A percentile compares a stretch with the other conserved stretches of the same genome.
These are phyloP conservation scores for Polytolypa hystricis DNA, from an alignment of 2,329 filamentous ascomycete genomes.

Conservation along the genomic window DNA sequence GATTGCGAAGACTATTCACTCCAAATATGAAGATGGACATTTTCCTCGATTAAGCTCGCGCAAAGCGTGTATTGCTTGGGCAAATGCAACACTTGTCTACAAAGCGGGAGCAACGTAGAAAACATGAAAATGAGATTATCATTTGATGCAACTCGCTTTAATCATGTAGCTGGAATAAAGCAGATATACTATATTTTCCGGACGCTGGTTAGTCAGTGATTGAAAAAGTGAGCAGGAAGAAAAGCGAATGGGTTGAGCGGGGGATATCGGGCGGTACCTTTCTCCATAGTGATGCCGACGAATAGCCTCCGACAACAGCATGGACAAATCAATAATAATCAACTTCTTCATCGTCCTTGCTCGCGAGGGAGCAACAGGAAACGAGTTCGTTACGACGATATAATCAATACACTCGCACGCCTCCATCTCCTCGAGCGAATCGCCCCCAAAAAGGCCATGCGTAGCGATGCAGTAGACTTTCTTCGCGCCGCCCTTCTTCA, in stretches of 20 bases:
- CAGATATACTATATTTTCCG: constrained; percentile 38
- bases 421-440: constrained; percentile 81
- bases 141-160: too few relatives aligned
- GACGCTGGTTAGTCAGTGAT: constrained; percentile 15
- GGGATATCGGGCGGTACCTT: constrained; percentile 21
- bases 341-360: constrained; percentile 66
- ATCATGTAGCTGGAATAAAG: constrained; percentile 54
- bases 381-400: constrained; percentile 94
- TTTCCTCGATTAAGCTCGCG: too few relatives aligned
- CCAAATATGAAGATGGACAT: too few relatives aligned
- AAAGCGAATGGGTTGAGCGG: neutral
- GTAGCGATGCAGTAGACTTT: constrained; percentile 97
- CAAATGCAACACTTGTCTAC: too few relatives aligned
- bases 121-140: too few relatives aligned
- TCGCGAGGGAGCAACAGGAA: constrained; percentile 73
- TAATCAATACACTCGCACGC: constrained; percentile 86
- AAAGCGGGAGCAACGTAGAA: too few relatives aligned
- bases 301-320: constrained; percentile 81
- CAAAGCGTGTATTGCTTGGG: too few relatives aligned
- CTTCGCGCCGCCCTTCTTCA: constrained; percentile 82
- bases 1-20: too few relatives aligned
- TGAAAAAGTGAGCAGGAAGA: neutral
- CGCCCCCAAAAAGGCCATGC: constrained; percentile 84
- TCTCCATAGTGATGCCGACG: constrained; percentile 94
- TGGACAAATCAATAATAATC: constrained; percentile 78